phyloP scores from a whole-genome alignment of 257 asterid species.

The Solanum etuberosum region DNA sequence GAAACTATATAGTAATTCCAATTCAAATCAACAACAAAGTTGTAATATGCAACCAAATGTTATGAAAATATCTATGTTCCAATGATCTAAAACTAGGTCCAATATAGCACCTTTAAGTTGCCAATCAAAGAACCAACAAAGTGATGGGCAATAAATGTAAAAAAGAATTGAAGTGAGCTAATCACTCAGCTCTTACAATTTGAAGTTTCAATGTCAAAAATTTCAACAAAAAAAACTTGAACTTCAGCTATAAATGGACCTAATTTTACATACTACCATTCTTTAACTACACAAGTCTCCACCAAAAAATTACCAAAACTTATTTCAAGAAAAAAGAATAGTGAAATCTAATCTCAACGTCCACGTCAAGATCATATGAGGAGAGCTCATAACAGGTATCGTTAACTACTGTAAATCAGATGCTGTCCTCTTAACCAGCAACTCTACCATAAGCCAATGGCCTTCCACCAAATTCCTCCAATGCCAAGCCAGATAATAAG shows the following conservation, averaged over 20 bases:
- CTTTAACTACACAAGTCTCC: neutral
- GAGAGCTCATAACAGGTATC: neutral
- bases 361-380: neutral
- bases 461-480: slow-evolving; percentile 95
- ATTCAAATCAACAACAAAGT: neutral
- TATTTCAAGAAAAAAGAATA: neutral
- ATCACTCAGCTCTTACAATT: neutral
- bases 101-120: neutral
- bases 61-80: neutral
- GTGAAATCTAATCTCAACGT: neutral
- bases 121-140: neutral
- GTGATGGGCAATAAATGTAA: neutral
- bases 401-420: neutral
- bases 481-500: slow-evolving; percentile 82
- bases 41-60: neutral
- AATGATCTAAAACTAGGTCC: neutral
- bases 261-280: neutral
- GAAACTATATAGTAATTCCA: neutral
- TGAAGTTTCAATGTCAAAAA: neutral
- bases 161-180: neutral
- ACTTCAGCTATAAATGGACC: neutral
- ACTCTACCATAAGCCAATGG: slow-evolving; percentile 72
- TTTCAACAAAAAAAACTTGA: neutral
- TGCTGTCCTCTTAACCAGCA: neutral
- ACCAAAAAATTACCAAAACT: neutral